A percentile compares a stretch with the other conserved stretches of the same genome.
These are phyloP conservation scores for Leccinum subgranulosum DNA, from an alignment of 768 basidiomycete species.

Conservation along the genomic window DNA sequence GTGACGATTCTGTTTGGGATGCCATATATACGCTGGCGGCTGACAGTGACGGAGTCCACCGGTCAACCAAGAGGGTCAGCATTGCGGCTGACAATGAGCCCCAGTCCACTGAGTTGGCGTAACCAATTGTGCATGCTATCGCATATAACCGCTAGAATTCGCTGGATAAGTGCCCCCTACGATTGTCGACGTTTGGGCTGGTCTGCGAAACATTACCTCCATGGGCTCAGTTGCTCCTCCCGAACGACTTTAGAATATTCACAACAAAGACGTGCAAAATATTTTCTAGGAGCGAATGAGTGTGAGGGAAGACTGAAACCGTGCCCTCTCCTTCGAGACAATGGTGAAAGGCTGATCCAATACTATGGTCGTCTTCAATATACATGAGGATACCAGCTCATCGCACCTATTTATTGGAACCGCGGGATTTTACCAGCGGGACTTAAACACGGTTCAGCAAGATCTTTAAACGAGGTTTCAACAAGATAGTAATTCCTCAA, in stretches of 20 bases:
- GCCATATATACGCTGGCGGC: conserved; percentile 27
- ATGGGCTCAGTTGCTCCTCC: no score
- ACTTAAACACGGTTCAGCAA: background rate
- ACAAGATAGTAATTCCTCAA: conserved; percentile 9
- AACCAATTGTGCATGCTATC: background rate
- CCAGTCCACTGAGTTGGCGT: background rate
- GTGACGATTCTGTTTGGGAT: background rate
- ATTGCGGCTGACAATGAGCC: conserved; percentile 22
- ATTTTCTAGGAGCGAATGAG: background rate
- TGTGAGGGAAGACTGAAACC: background rate
- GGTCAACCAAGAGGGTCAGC: conserved; percentile 13
- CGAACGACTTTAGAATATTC: background rate
- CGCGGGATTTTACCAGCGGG: background rate
- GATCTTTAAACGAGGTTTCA: background rate
- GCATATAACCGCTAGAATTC: background rate
- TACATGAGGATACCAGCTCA: background rate
- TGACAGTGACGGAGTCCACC: conserved; percentile 12
- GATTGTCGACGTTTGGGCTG: background rate
- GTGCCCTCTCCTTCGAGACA: background rate
- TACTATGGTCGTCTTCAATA: background rate
- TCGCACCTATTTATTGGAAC: background rate
- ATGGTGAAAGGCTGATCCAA: background rate
- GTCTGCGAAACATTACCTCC: background rate
- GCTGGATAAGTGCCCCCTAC: background rate
- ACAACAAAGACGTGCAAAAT: background rate